A percentile compares a stretch with the other conserved stretches of the same genome.
Conservation (phyloP, 2,329 filamentous ascomycete genomes). For the Hymenoscyphus scutula region DNA sequence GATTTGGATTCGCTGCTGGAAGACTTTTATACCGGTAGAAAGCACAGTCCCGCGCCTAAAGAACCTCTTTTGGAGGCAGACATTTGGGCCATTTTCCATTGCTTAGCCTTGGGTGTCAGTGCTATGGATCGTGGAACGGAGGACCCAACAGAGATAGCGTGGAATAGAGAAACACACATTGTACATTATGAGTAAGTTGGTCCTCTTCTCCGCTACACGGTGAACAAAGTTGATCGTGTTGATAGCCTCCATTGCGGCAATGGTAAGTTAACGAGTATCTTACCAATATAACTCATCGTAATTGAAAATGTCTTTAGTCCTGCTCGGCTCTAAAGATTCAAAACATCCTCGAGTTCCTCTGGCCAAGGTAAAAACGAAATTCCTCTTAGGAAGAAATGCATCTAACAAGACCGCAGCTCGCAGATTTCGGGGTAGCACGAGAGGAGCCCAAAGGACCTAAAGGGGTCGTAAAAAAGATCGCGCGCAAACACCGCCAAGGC, state of each 20-base stretch:
- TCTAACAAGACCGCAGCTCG: not conserved
- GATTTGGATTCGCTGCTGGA: not conserved
- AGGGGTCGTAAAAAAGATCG: not conserved
- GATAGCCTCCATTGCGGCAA: not conserved
- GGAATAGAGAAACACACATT: conserved; percentile 5
- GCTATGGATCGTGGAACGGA: conserved; percentile 10
- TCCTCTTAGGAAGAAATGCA: not conserved
- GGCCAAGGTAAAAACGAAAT: not conserved
- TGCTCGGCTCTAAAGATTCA: not conserved
- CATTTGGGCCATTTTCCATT: conserved; percentile 12
- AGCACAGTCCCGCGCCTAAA: not conserved
- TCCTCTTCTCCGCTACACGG: not conserved
- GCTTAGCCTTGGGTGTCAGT: not conserved
- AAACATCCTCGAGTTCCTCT: not conserved
- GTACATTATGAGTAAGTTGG: conserved; percentile 9
- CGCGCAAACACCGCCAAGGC: not conserved
- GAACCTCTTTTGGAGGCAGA: conserved; percentile 7
- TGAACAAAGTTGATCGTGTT: not conserved
- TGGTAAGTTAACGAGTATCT: not conserved
- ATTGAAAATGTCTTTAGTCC: not conserved
- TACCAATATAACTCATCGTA: not conserved
- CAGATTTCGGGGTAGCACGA: not conserved
- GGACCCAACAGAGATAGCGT: not conserved
- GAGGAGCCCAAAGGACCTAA: not conserved
- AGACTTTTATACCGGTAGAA: not conserved